A percentile compares a stretch with the other conserved stretches of the same genome.
Evolutionary conservation across 2,329 filamentous ascomycete genomes (phyloP).

Genomic region (Lachnellula subtilissima): DNA sequence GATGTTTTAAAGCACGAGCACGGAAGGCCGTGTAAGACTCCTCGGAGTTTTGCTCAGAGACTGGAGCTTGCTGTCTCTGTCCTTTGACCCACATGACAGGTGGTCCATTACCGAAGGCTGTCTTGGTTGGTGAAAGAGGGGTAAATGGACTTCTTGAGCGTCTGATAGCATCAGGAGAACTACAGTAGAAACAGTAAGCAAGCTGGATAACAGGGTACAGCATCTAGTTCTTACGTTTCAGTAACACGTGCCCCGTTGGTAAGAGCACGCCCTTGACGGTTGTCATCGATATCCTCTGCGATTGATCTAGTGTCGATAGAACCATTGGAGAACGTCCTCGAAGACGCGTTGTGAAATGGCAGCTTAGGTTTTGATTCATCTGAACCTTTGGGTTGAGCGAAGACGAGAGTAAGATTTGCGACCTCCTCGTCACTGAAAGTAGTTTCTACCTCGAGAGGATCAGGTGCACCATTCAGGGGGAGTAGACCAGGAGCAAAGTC

Average conservation of each 20-base stretch:
- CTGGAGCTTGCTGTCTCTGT: constrained; percentile 29
- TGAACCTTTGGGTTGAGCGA: constrained; percentile 34
- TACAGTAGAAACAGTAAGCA: constrained; percentile 12
- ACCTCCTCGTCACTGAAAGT: constrained; percentile 50
- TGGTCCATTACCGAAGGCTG: constrained; percentile 23
- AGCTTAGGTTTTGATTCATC: constrained; percentile 31
- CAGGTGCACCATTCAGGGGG: constrained; percentile 15
- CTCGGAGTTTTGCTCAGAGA: constrained; percentile 31
- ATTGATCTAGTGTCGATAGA: constrained; percentile 50
- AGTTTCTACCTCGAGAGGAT: constrained; percentile 31
- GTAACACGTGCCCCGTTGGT: constrained; percentile 35
- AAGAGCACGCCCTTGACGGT: constrained; percentile 33
- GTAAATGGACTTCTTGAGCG: constrained; percentile 25
- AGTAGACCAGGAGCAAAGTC: constrained; percentile 43
- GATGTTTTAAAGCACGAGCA: constrained; percentile 36
- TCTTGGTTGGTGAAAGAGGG: constrained; percentile 21
- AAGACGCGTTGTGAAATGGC: constrained; percentile 37
- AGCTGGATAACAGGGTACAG: background rate
- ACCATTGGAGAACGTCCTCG: constrained; percentile 50
- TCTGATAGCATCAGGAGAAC: constrained; percentile 24
- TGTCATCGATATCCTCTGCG: constrained; percentile 41
- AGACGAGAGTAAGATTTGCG: constrained; percentile 48
- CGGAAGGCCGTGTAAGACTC: constrained; percentile 37
- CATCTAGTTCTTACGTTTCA: constrained; percentile 31
- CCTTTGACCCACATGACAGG: constrained; percentile 37